phyloP scores from a whole-genome alignment of 2,329 filamentous ascomycete genomes.

The Beauveria asiatica region DNA sequence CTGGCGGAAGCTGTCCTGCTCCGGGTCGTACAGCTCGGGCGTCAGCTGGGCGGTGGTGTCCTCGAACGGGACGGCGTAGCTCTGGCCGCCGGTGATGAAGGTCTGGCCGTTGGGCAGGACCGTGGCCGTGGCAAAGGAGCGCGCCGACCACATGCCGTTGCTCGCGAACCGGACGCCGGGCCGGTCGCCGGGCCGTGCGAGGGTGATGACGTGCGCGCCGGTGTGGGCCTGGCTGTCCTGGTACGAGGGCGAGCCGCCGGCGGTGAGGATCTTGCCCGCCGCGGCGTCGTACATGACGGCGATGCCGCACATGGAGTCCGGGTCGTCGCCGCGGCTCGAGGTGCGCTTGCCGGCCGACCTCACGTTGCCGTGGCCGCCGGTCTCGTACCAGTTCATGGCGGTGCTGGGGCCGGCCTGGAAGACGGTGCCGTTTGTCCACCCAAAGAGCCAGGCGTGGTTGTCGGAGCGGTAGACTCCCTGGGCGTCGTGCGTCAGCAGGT shows the following conservation, averaged over 20 bases:
- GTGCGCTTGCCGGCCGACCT: conserved; percentile 29
- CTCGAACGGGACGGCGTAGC: conserved; percentile 32
- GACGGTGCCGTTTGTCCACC: conserved; percentile 37
- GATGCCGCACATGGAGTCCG: conserved; percentile 45
- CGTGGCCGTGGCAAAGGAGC: conserved; percentile 37
- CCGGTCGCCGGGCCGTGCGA: conserved; percentile 23
- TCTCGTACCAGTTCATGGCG: conserved; percentile 49
- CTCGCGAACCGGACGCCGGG: neutral
- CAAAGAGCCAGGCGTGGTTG: conserved; percentile 26
- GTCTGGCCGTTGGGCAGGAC: conserved; percentile 40
- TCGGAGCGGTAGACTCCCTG: conserved; percentile 40
- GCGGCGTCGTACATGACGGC: conserved; percentile 52
- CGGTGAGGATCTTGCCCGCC: conserved; percentile 45
- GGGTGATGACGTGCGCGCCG: conserved; percentile 41
- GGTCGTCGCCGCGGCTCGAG: conserved; percentile 24
- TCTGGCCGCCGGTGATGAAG: conserved; percentile 40
- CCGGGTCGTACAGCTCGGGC: conserved; percentile 39
- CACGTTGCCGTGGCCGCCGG: conserved; percentile 31
- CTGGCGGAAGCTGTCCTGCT: conserved; percentile 29
- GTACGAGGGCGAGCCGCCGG: conserved; percentile 41
- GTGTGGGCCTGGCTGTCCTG: conserved; percentile 31
- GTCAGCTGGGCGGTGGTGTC: conserved; percentile 32
- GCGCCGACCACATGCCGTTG: conserved; percentile 26
- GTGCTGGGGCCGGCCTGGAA: conserved; percentile 48
- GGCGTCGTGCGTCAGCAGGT: conserved; percentile 41